Evolutionary conservation across 2,329 filamentous ascomycete species (phyloP).

Genomic region (Plectosphaerella cucumerina): DNA sequence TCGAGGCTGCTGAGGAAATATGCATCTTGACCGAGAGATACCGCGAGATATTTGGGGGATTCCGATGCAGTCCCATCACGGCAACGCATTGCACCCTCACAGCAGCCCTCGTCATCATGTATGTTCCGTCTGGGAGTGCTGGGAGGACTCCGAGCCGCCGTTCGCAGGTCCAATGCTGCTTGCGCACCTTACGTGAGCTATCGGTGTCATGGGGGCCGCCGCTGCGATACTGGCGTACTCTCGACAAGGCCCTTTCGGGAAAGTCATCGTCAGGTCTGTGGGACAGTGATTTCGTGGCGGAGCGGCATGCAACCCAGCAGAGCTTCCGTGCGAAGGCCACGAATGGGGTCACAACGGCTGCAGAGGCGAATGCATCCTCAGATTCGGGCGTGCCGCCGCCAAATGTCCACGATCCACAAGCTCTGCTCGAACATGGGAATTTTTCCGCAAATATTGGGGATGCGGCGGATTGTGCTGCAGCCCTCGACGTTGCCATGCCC

Average conservation of each 20-base stretch:
- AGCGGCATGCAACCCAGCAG: no score
- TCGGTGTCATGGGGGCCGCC: neutral
- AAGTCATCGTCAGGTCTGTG: neutral
- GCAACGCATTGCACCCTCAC: conserved; percentile 29
- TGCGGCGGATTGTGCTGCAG: no score
- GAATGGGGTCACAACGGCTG: no score
- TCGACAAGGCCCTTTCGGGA: neutral
- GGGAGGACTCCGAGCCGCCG: neutral
- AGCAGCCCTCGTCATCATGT: conserved; percentile 20
- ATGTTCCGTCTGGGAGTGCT: neutral
- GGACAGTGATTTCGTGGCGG: no score
- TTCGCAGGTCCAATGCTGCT: neutral
- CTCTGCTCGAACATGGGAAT: no score
- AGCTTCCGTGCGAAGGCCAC: no score
- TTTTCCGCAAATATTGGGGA: no score
- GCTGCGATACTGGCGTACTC: neutral
- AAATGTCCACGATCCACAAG: no score
- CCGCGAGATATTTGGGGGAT: conserved; percentile 25
- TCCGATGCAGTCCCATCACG: conserved; percentile 26
- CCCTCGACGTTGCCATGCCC: no score
- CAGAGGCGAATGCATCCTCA: no score
- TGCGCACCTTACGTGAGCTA: neutral
- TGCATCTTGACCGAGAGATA: conserved; percentile 23
- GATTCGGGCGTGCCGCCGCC: no score
- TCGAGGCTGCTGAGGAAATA: conserved; percentile 18